phyloP scores from a whole-genome alignment of 192 early-diverging fungal species.

The Linnemannia schmuckeri region DNA sequence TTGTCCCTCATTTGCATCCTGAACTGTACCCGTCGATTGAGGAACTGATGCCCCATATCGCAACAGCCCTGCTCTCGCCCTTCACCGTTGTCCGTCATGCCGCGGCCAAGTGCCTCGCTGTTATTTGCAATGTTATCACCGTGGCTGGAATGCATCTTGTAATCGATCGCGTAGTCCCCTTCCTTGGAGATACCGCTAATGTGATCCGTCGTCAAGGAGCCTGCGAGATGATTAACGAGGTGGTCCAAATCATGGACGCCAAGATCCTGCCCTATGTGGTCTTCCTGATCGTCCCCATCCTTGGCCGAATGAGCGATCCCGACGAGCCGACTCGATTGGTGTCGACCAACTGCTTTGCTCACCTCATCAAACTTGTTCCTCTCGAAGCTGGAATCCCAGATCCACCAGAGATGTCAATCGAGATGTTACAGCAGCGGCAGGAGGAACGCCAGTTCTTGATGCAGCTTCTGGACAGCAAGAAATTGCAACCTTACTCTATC shows the following conservation, averaged over 20 bases:
- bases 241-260: slow-evolving; percentile 83
- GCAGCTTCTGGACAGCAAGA: slow-evolving; percentile 91
- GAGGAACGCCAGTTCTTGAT: slow-evolving; percentile 94
- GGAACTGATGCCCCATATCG: slow-evolving; percentile 74
- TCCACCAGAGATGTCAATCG: slow-evolving; percentile 85
- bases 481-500: slow-evolving; percentile 88
- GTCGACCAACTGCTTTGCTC: slow-evolving; percentile 94
- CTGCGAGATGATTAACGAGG: slow-evolving; percentile 86
- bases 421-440: slow-evolving; percentile 83
- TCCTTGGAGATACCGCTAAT: slow-evolving; percentile 78
- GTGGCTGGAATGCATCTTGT: slow-evolving; percentile 82
- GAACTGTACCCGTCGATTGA: slow-evolving; percentile 57
- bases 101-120: slow-evolving; percentile 83
- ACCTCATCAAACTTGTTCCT: slow-evolving; percentile 94
- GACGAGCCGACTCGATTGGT: slow-evolving; percentile 92
- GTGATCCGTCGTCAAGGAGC: slow-evolving; percentile 87
- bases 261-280: slow-evolving; percentile 96
- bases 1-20: slow-evolving; percentile 74
- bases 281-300: slow-evolving; percentile 95
- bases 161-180: slow-evolving; percentile 82
- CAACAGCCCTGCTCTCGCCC: slow-evolving; percentile 72
- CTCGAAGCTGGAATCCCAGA: slow-evolving; percentile 95
- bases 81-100: slow-evolving; percentile 83
- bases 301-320: slow-evolving; percentile 96
- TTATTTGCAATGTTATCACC: slow-evolving; percentile 76